Percentiles rank a stretch among this genome's conserved stretches.
These are phyloP conservation scores for Sclerotinia minor DNA, from an alignment of 2,329 filamentous ascomycete genomes.

Conservation along the genomic window DNA sequence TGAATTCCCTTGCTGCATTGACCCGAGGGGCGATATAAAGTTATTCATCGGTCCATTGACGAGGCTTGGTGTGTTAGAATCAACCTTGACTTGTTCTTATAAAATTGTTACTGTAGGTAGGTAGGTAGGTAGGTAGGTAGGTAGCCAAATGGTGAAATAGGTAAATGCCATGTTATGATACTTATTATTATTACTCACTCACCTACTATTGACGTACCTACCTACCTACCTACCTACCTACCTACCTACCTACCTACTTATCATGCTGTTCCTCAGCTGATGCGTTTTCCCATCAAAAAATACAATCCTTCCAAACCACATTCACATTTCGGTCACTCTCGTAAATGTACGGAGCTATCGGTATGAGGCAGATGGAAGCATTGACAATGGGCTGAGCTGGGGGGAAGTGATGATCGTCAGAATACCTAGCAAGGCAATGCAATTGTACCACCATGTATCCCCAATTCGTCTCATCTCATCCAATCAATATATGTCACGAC, in stretches of 20 bases:
- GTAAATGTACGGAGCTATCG: neutral
- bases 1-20: neutral
- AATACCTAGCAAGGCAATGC: slow-evolving; percentile 8
- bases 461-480: slow-evolving; percentile 2
- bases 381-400: slow-evolving; percentile 19
- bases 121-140: no score
- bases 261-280: slow-evolving; percentile 4
- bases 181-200: neutral
- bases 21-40: neutral
- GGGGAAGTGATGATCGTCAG: slow-evolving; percentile 9
- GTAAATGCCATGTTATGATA: neutral
- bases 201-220: no score
- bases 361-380: slow-evolving; percentile 1
- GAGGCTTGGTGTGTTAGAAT: neutral
- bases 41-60: neutral
- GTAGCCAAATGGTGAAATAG: neutral
- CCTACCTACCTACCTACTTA: neutral
- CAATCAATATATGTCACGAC: slow-evolving; percentile 17
- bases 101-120: no score
- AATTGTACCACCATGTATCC: neutral
- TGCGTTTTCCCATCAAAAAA: neutral
- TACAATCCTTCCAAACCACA: slow-evolving; percentile 5
- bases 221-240: no score
- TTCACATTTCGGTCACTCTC: neutral
- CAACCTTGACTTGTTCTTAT: neutral